Evolutionary conservation across 2,329 filamentous ascomycete genomes (phyloP).

Genomic region (Oidium heveae): DNA sequence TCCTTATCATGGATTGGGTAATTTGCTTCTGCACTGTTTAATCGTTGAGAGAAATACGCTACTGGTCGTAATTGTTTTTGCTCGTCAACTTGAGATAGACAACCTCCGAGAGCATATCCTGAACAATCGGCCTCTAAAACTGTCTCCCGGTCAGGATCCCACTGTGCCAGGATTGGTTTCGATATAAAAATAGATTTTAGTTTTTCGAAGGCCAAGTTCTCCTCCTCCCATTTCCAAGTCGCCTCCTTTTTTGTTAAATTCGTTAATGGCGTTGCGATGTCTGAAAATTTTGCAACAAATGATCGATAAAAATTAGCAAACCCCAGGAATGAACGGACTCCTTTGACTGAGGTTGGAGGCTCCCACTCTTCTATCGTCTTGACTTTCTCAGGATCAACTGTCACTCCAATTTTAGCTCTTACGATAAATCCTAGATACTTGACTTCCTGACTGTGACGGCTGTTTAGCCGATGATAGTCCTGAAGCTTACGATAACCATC

Average conservation of each 20-base stretch:
- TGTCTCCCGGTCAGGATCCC: background rate
- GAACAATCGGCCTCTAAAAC: background rate
- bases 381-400: background rate
- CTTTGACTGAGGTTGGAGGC: too few species aligned
- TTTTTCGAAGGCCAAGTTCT: background rate
- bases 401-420: background rate
- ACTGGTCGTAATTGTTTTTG: background rate
- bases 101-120: background rate
- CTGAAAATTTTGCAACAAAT: background rate
- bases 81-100: background rate
- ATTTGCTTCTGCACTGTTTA: background rate
- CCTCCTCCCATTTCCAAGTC: background rate
- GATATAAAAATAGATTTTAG: background rate
- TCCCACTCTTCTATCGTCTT: background rate
- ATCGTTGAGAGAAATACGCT: background rate
- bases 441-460: background rate
- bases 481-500: too few species aligned
- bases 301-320: background rate
- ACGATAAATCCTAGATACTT: background rate
- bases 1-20: background rate
- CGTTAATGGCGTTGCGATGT: background rate
- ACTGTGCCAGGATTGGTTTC: background rate
- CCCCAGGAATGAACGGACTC: too few species aligned
- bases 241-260: background rate
- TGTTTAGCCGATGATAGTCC: too few species aligned